Evolutionary conservation across 768 basidiomycete species (phyloP), one percentile per base, ranked within the genome.

Genomic region (Rhodosporidiobolus sp.): DNA sequence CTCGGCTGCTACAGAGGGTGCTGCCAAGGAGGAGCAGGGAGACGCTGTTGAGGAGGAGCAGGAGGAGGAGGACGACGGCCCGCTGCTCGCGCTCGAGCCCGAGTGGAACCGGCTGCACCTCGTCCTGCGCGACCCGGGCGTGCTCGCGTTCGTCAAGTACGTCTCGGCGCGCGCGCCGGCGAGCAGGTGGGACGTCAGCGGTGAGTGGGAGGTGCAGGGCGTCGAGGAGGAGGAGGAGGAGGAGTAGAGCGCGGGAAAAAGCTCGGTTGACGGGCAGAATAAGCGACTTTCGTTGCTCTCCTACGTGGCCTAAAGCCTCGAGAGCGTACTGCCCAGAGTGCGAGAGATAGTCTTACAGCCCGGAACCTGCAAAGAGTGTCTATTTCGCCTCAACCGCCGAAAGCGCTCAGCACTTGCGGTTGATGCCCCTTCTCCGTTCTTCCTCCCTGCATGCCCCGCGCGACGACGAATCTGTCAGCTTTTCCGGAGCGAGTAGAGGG

Each of bases 101-200:
- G 89, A 89, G 8, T 98, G 92, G 83, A 97, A 97, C 81, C 86
- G 88, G 26, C 84, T 98, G 16, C 84, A 94, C 38, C 85, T 98
- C 49, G 94, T 97, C 32, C 83, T 97, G 68, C 86, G 95, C 24
- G 95, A 98, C 80, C 90, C 93, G 78, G 87, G 90, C 28, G 94
- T 98, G 58, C 89, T 98, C 88, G 87, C 87, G 53, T 98, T 97
- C 80, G 92, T 94, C 74, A 98, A 97, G 80, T 98, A 98, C 78
- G 87, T 97, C 28, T 90, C 90, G 35, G 91, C 91, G 24, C 87
- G 88, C 2, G 95, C 95, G 0, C 87, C 88, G 63, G 92, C 93
- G 16, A 93, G 91, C 38, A 84, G 95, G 65, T 98, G 93, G 93
- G 95, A 98, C 80, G 83, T 97, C 19, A 91, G 88, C 73, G 89